Evolutionary conservation across 163 green algal genomes (phyloP).

Genomic region (Chloroidium sp.): DNA sequence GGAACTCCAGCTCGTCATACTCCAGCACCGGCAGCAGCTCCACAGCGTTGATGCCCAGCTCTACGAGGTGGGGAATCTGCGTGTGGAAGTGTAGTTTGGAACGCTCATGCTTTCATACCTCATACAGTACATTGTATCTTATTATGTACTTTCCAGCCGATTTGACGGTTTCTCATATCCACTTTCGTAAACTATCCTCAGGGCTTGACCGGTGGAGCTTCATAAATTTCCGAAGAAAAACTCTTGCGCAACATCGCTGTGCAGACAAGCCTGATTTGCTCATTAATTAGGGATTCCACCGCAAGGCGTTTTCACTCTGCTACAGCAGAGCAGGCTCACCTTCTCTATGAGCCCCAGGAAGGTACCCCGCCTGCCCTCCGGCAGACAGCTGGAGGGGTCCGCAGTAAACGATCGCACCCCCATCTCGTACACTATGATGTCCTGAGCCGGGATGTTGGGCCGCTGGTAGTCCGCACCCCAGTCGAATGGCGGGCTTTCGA

Average conservation of each 20-base stretch:
- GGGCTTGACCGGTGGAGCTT: no score
- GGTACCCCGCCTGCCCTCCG: conserved; percentile 49
- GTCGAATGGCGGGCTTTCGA: conserved; percentile 76
- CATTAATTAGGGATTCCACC: no score
- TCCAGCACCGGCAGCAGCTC: conserved; percentile 89
- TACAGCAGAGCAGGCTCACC: conserved; percentile 20
- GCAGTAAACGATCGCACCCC: conserved; percentile 79
- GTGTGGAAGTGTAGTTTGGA: no score
- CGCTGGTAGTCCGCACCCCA: conserved; percentile 69
- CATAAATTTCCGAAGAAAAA: no score
- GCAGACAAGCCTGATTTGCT: no score
- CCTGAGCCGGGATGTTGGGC: conserved; percentile 48
- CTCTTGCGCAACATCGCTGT: no score
- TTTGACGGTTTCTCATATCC: no score
- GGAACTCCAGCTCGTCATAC: conserved; percentile 94
- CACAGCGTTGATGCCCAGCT: conserved; percentile 78
- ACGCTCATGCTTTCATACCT: no score
- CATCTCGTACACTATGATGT: conserved; percentile 88
- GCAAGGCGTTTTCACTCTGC: no score
- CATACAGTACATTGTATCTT: no score
- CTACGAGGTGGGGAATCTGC: conserved; percentile 45
- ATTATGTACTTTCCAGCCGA: no score
- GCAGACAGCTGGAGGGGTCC: conserved; percentile 40
- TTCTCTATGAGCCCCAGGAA: conserved; percentile 72
- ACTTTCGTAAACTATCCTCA: background rate